Conservation (phyloP, 768 basidiomycete genomes). For the Lactarius sanguifluus region DNA sequence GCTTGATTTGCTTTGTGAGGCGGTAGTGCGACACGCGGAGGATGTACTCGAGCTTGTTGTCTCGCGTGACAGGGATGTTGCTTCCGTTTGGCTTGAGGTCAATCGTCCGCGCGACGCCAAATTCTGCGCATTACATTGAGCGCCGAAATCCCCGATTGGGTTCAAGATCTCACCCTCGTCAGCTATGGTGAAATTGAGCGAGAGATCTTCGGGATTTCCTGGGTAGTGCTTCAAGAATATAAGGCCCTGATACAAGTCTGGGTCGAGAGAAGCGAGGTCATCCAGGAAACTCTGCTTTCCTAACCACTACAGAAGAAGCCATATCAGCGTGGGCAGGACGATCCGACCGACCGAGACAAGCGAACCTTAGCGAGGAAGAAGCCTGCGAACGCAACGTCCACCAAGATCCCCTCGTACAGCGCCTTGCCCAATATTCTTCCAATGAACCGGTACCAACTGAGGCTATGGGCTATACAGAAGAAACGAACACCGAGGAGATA, state of each 20-base stretch:
- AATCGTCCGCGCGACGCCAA: conserved; percentile 71
- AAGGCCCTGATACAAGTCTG: conserved; percentile 88
- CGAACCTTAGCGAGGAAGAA: conserved; percentile 89
- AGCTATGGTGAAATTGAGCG: conserved; percentile 86
- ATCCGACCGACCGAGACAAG: neutral
- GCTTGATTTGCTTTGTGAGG: conserved; percentile 83
- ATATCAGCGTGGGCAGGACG: neutral
- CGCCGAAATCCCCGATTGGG: neutral
- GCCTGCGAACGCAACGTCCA: conserved; percentile 91
- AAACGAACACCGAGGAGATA: conserved; percentile 2
- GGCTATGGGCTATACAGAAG: conserved; percentile 59
- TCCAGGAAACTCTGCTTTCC: conserved; percentile 91
- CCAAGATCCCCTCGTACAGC: conserved; percentile 92
- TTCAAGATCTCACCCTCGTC: conserved; percentile 62
- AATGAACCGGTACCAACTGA: conserved; percentile 92
- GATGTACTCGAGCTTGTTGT: conserved; percentile 90
- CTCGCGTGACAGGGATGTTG: conserved; percentile 80
- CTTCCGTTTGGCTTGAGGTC: conserved; percentile 82
- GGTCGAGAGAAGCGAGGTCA: conserved; percentile 88
- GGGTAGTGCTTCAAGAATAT: conserved; percentile 91
- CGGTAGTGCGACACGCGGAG: conserved; percentile 86
- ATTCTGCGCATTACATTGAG: conserved; percentile 51
- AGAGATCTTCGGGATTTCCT: conserved; percentile 82
- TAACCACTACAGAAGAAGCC: conserved; percentile 62
- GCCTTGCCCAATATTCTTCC: conserved; percentile 95